Base-by-base conservation (phyloP, 225 moss, liverwort and hornwort species). In the Physcomitrellopsis africana region DNA sequence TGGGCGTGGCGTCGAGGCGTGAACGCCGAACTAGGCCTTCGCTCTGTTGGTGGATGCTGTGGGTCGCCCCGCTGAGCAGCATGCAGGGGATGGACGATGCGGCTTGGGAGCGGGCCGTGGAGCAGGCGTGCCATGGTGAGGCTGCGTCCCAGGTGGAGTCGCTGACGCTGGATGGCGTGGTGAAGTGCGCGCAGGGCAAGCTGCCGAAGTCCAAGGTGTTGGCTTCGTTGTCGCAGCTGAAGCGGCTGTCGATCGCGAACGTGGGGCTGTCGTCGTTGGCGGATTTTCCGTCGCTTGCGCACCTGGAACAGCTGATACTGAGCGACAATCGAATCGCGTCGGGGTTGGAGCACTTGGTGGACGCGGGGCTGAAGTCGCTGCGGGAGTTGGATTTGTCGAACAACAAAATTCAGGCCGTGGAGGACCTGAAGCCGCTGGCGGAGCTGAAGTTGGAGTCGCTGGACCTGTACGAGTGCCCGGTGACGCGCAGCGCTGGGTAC, bases 401-500 rank as follows among this genome's bases (percentile, higher is more conserved):
- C 77, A 93, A 93, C 52, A 93, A 93, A 91, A 89, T 93, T 84
- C 87, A 87, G 87, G 73, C 82, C 51, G 72, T 91, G 26, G 93
- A 93, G 72, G 93, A 91, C 77, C 65, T 93, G 51, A 85, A 87
- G 51, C 93, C 93, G 16, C 66, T 93, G 56, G 83, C 93, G 19
- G 75, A 81, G 75, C 81, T 93, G 77, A 87, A 85, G 72, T 86
- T 93, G 14, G 87, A 86, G 77, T 81, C 79, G 27, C 72, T 93
- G 85, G 93, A 93, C 76, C 83, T 93, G 75, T 91, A 93, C 32
- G 87, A 89, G 89, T 93, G 93, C 45, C 86, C 89, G 42, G 91
- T 93, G 16, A 93, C 93, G 3, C 80, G 91, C 15, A 60, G 82
- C 65, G 84, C 72, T 18, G 91, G 89, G 59, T 93, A 93, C 17